Base-by-base conservation (phyloP, 108 stramenopile genomes). In the Skeletonema menzelii region DNA sequence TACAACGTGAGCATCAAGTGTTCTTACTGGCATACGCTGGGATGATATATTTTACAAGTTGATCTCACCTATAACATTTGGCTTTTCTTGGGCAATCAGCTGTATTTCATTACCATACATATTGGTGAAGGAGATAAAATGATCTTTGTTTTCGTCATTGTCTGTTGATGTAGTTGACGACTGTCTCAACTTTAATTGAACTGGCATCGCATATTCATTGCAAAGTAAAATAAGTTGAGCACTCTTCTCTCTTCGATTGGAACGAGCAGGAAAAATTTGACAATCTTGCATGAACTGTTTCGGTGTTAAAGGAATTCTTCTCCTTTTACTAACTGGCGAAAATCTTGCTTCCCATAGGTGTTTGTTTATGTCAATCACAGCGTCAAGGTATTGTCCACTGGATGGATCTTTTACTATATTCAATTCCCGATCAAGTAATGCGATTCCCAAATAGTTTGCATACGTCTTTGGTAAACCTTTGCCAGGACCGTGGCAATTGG, bases 401-500 rank as follows among this genome's bases (percentile, higher is more conserved):
- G 4, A 59, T 56, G 27, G 15, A 40, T 72, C 68, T 14, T 26
- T 37, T 10, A 79, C 8, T 32, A 83, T 61, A 19, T 74, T 79
- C 35, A 83, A 56, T 30, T 83, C 65, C 17, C 8, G n/a, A 56
- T 83, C 82, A 17, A 83, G 68, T 26, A 83, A 65, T 42, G 82
- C 77, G 11, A 83, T 17, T 38, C 75, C 82, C 14, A 83, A 15
- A 32, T 75, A 83, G 32, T 77, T 77, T 17, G 47, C 26, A 64
- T 64, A 83, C 8, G 64, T 74, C 30, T 44, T 26, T 20, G 81
- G 74, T 28, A 64, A 40, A n/a, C 81, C 74, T 12, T 65, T 46
- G 27, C 82, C 80, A 4, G 73, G 66, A 11, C 82, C 82, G 49
- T 79, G 77, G 35, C 82, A 83, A 55, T 79, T 78, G 40, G 40